Percentiles rank a stretch among this genome's conserved stretches.
These are phyloP conservation scores for Spathaspora passalidarum DNA, from an alignment of 805 yeast genomes.

Conservation along the genomic window DNA sequence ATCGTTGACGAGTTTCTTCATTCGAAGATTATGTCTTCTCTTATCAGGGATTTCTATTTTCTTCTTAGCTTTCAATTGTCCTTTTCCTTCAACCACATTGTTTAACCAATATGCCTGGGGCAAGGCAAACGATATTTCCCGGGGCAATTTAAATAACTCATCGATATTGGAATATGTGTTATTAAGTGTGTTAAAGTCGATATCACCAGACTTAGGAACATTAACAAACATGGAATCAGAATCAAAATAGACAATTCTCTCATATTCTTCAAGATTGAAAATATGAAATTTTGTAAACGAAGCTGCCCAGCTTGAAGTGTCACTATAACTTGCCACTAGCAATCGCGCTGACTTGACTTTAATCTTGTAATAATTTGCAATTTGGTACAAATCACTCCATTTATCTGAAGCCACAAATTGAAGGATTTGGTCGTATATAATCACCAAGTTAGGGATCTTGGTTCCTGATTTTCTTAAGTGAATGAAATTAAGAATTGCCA, in stretches of 20 bases:
- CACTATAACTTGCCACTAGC: constrained; percentile 11
- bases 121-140: constrained; percentile 22
- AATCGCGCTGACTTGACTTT: constrained; percentile 22
- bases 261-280: constrained; percentile 48
- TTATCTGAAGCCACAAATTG: constrained; percentile 8
- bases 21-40: constrained; percentile 9
- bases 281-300: constrained; percentile 56
- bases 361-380: constrained; percentile 20
- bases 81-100: constrained; percentile 13
- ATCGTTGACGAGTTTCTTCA: constrained; percentile 13
- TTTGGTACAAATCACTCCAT: constrained; percentile 12
- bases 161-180: constrained; percentile 19
- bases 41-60: constrained; percentile 13
- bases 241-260: constrained; percentile 56
- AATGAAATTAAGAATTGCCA: constrained; percentile 45
- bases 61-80: constrained; percentile 7
- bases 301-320: constrained; percentile 40
- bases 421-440: constrained; percentile 33
- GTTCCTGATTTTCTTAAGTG: constrained; percentile 32
- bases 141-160: constrained; percentile 28
- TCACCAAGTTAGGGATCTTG: constrained; percentile 45
- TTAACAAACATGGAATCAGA: constrained; percentile 47
- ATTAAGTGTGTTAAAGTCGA: background rate
- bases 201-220: constrained; percentile 1
- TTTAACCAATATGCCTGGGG: constrained; percentile 39